Evolutionary conservation across 2,329 filamentous ascomycete species (phyloP), one percentile per base, ranked within the genome.

Genomic region (Apiospora arundinis): DNA sequence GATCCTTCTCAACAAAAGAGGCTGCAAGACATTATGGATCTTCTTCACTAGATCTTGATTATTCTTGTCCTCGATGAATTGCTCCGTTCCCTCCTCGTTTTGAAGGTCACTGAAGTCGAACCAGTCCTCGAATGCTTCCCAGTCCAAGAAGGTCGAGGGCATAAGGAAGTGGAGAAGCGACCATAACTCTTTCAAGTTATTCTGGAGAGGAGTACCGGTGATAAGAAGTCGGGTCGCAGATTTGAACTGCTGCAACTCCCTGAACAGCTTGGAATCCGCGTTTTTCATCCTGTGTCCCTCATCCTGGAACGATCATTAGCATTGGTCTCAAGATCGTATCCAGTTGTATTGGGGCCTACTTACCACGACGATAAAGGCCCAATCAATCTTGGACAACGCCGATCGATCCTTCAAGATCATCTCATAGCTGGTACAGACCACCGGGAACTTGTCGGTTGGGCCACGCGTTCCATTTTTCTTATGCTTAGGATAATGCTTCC

Each of bases 231-330:
- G 94, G 86, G 96, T 99, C 21, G 95, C 92, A 42, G 95, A 98
- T 78, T 89, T 92, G 85, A 99, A 99, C 86, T 98, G 98, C 74
- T 95, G 91, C 75, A 99, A 94, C 6, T 96, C 98, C 75, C 91
- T 94, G 82, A 94, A 98, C 76, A 99, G 88, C 85, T 99, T 99
- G 14, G 96, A 98, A 77, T 96, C 92, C 45, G 94, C 89, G 83
- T 99, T 99, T 89, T 99, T 99, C 96, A 99, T 98, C 81, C 96
- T 95, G 83, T 99, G 96, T 84, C 96, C 96, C 86, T 99, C 96
- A 78, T 99, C 96, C 75, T 99, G 96, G 77, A 99, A 98, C 98
- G 85, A 98, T 96, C 0, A 95, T 96, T 45, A 45, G 42, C 67
- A 98, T 88, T 0, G 99, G 85, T 32, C 77, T 98, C 86, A 94